Conservation (phyloP, 352 stramenopile species). For the Globisporangium echinulatum region DNA sequence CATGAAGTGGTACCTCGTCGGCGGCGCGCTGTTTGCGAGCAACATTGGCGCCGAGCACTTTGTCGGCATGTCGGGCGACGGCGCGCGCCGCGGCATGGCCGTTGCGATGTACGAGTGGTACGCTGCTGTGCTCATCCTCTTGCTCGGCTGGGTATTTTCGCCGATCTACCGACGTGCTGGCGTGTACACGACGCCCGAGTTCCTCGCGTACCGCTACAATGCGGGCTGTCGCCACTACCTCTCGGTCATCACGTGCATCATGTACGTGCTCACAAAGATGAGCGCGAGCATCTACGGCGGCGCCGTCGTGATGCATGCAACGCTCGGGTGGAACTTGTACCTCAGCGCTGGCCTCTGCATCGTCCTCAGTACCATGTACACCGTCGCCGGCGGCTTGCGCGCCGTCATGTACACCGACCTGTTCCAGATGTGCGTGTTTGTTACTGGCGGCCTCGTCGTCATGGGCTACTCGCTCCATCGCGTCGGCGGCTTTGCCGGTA, state of each 20-base stretch:
- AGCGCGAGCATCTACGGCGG: slow-evolving; percentile 62
- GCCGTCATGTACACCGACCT: slow-evolving; percentile 71
- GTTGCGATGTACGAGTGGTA: slow-evolving; percentile 67
- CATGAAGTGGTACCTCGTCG: slow-evolving; percentile 66
- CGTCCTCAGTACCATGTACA: slow-evolving; percentile 48
- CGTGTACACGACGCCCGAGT: slow-evolving; percentile 53
- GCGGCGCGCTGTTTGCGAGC: slow-evolving; percentile 50
- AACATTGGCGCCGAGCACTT: slow-evolving; percentile 73
- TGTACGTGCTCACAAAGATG: slow-evolving; percentile 68
- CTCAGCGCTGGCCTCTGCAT: slow-evolving; percentile 42
- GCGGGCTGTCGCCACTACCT: slow-evolving; percentile 48
- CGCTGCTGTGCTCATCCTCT: slow-evolving; percentile 43
- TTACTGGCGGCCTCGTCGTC: slow-evolving; percentile 48
- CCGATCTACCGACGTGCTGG: slow-evolving; percentile 52
- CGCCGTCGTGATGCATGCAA: slow-evolving; percentile 54
- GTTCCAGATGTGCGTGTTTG: slow-evolving; percentile 67
- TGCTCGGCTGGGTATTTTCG: slow-evolving; percentile 55
- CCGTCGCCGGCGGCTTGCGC: slow-evolving; percentile 46
- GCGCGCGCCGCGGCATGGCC: slow-evolving; percentile 46
- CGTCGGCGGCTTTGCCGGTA: slow-evolving; percentile 48
- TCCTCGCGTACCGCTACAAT: slow-evolving; percentile 42
- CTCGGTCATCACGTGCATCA: slow-evolving; percentile 49
- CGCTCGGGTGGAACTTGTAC: slow-evolving; percentile 57
- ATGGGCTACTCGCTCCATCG: slow-evolving; percentile 44
- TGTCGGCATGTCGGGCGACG: slow-evolving; percentile 60